These are phyloP conservation scores for Colletotrichum agaves DNA, from an alignment of 2,329 filamentous ascomycete species.

Conservation along the genomic window DNA sequence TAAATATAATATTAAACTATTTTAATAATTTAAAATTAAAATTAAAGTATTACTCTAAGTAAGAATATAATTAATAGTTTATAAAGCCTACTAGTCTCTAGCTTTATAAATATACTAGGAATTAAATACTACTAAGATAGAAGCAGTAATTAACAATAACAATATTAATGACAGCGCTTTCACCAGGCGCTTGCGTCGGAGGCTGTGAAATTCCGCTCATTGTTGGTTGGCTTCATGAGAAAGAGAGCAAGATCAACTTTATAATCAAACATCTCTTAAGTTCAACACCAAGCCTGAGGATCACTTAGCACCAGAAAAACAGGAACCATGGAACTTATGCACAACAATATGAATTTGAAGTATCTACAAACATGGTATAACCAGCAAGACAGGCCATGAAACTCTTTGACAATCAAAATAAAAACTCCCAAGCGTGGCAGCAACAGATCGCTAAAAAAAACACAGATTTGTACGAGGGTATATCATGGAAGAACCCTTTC, in stretches of 20 bases:
- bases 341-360: background rate
- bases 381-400: background rate
- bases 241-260: too few relatives aligned
- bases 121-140: background rate
- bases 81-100: too few relatives aligned
- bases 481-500: conserved; percentile 21
- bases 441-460: background rate
- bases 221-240: background rate
- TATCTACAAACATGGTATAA: conserved; percentile 13
- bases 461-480: background rate
- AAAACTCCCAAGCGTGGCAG: background rate
- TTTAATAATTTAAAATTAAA: too few relatives aligned
- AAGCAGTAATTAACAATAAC: background rate
- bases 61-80: too few relatives aligned
- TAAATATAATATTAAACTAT: too few relatives aligned
- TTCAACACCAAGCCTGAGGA: background rate
- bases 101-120: background rate
- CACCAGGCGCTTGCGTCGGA: background rate
- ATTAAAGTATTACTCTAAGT: too few relatives aligned
- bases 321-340: background rate
- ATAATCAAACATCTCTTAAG: too few relatives aligned
- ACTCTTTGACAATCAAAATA: background rate
- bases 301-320: too few relatives aligned
- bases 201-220: too few relatives aligned
- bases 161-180: background rate